Percentiles rank a stretch among this genome's conserved stretches.
These are phyloP conservation scores for Cryoendolithus antarcticus DNA, from an alignment of 2,329 filamentous ascomycete genomes.

Conservation along the genomic window DNA sequence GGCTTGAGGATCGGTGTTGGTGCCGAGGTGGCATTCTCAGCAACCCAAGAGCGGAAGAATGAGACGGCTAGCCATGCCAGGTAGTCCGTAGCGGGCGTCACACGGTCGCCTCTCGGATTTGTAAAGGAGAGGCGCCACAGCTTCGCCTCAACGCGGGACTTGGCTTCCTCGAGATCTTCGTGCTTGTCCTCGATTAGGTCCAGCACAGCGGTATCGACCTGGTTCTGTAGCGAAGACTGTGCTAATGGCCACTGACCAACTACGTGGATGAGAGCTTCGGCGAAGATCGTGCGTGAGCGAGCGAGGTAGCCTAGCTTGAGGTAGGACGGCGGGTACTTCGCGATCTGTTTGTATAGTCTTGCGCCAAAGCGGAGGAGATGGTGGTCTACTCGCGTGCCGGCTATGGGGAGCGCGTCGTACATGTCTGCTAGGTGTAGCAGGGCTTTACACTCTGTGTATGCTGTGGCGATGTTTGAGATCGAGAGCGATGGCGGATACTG, in stretches of 20 bases:
- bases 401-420: constrained; percentile 80
- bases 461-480: constrained; percentile 76
- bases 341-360: constrained; percentile 87
- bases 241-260: constrained; percentile 87
- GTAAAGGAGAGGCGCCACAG: constrained; percentile 72
- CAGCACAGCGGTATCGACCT: constrained; percentile 62
- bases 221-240: constrained; percentile 60
- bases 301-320: constrained; percentile 80
- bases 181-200: constrained; percentile 93
- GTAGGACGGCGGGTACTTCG: constrained; percentile 89
- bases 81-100: constrained; percentile 66
- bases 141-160: constrained; percentile 65
- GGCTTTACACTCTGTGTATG: constrained; percentile 88
- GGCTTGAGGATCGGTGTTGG: constrained; percentile 41
- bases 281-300: constrained; percentile 63
- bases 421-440: constrained; percentile 82
- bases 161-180: constrained; percentile 75
- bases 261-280: constrained; percentile 77
- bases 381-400: constrained; percentile 82
- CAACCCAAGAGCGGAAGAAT: constrained; percentile 84
- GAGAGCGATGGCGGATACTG: constrained; percentile 78
- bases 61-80: constrained; percentile 82
- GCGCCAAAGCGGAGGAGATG: constrained; percentile 86
- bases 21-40: constrained; percentile 72
- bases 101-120: constrained; percentile 68